Evolutionary conservation across 2,329 filamentous ascomycete genomes (phyloP).

Genomic region (Fusarium continuum): DNA sequence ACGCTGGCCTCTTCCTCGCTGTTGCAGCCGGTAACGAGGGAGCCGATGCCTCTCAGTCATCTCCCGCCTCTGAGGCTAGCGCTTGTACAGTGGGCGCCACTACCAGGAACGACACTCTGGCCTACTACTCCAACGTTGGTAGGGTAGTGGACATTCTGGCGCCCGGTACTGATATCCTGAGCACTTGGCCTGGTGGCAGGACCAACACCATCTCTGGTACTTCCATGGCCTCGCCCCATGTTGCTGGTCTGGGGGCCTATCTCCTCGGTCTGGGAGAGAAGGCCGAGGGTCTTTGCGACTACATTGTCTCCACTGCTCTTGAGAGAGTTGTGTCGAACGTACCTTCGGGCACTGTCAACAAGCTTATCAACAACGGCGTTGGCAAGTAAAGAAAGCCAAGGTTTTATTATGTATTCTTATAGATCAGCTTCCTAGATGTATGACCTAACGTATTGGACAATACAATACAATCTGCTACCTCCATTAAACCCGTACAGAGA

Average conservation of each 20-base stretch:
- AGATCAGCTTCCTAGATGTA: slow-evolving; percentile 15
- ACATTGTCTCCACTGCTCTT: slow-evolving; percentile 29
- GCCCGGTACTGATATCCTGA: slow-evolving; percentile 58
- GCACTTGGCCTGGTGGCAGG: slow-evolving; percentile 57
- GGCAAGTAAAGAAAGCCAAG: slow-evolving; percentile 7
- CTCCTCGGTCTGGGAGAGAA: slow-evolving; percentile 49
- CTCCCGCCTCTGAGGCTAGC: slow-evolving; percentile 57
- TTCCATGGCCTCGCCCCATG: slow-evolving; percentile 56
- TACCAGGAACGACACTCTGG: slow-evolving; percentile 50
- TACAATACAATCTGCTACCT: background rate
- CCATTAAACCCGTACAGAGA: background rate
- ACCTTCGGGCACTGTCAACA: slow-evolving; percentile 26
- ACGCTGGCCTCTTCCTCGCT: slow-evolving; percentile 60
- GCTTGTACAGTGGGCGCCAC: slow-evolving; percentile 65
- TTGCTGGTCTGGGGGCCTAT: slow-evolving; percentile 55
- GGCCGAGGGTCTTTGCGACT: slow-evolving; percentile 33
- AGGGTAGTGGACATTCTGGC: slow-evolving; percentile 60
- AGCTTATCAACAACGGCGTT: slow-evolving; percentile 35
- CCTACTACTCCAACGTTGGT: slow-evolving; percentile 64
- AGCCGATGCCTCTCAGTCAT: slow-evolving; percentile 54
- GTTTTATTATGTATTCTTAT: background rate
- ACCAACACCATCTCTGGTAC: slow-evolving; percentile 56
- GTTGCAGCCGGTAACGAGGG: slow-evolving; percentile 65
- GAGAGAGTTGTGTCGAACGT: slow-evolving; percentile 17
- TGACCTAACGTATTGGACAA: slow-evolving; percentile 14